Evolutionary conservation across 148 eudicot genomes (phyloP).

Genomic region (Amaranthus palmeri): DNA sequence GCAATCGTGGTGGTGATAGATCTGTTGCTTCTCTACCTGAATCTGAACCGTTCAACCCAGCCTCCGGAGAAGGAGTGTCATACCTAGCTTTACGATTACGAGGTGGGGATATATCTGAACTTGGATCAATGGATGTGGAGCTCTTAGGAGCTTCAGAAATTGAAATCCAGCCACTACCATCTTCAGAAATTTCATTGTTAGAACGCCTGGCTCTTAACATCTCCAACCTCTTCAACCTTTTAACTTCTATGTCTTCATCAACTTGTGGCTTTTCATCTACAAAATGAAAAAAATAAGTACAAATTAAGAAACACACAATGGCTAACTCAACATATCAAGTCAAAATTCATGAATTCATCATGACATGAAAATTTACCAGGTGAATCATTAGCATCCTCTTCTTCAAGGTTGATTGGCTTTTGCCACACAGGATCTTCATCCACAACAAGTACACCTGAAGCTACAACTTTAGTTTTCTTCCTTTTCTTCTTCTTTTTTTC

Average conservation of each 20-base stretch:
- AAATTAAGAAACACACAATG: conserved; percentile 4
- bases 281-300: background rate
- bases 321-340: background rate
- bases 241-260: conserved; percentile 86
- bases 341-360: background rate
- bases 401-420: conserved; percentile 63
- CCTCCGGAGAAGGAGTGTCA: conserved; percentile 51
- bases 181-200: conserved; percentile 69
- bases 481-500: conserved; percentile 53
- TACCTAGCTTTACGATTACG: conserved; percentile 34
- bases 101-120: conserved; percentile 55
- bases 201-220: conserved; percentile 50
- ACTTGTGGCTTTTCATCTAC: conserved; percentile 76
- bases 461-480: conserved; percentile 35
- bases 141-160: conserved; percentile 40
- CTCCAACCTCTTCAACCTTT: conserved; percentile 78
- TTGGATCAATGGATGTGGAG: conserved; percentile 18
- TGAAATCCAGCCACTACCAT: conserved; percentile 97
- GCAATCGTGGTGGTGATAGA: conserved; percentile 47
- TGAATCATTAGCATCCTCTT: conserved; percentile 68
- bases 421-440: conserved; percentile 97
- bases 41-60: conserved; percentile 21
- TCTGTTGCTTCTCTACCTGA: conserved; percentile 31
- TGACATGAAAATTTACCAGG: conserved; percentile 37
- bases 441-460: conserved; percentile 62